These are phyloP conservation scores for Diddensiella transvaalensis DNA, from an alignment of 805 yeast genomes.

Conservation along the genomic window DNA sequence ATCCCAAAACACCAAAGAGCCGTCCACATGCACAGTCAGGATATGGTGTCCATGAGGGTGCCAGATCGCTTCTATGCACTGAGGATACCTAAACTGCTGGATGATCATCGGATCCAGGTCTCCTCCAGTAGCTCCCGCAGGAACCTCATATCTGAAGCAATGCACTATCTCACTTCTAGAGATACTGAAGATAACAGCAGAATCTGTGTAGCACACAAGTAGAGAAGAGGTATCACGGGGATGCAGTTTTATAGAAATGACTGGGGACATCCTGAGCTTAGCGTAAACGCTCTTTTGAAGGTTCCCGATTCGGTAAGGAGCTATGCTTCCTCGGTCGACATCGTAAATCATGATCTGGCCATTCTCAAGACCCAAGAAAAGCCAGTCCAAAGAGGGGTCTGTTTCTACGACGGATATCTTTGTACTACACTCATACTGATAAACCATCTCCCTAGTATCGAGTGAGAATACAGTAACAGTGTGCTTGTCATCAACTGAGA, in stretches of 20 bases:
- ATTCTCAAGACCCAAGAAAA: conserved; percentile 71
- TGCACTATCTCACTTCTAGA: conserved; percentile 54
- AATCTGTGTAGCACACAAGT: conserved; percentile 65
- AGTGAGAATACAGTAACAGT: conserved; percentile 68
- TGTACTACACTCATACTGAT: conserved; percentile 59
- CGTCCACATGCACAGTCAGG: conserved; percentile 75
- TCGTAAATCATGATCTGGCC: conserved; percentile 74
- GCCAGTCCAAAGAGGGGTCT: conserved; percentile 89
- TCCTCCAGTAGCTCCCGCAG: conserved; percentile 72
- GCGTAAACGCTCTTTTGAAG: conserved; percentile 64
- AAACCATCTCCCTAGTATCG: conserved; percentile 56
- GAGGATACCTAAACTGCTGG: conserved; percentile 37
- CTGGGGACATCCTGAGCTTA: conserved; percentile 58
- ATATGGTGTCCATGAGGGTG: conserved; percentile 93
- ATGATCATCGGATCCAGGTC: conserved; percentile 35
- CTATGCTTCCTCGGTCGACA: conserved; percentile 67
- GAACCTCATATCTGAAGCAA: conserved; percentile 58
- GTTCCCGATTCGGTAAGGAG: conserved; percentile 66
- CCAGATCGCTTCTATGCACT: conserved; percentile 56
- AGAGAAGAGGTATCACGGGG: conserved; percentile 86
- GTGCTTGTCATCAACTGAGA: conserved; percentile 62
- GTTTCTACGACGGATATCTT: conserved; percentile 64
- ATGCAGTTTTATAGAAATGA: conserved; percentile 66
- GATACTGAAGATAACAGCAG: conserved; percentile 68
- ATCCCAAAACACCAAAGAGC: conserved; percentile 91